phyloP scores from a whole-genome alignment of 2,329 filamentous ascomycete genomes.

The Diaporthe vexans region DNA sequence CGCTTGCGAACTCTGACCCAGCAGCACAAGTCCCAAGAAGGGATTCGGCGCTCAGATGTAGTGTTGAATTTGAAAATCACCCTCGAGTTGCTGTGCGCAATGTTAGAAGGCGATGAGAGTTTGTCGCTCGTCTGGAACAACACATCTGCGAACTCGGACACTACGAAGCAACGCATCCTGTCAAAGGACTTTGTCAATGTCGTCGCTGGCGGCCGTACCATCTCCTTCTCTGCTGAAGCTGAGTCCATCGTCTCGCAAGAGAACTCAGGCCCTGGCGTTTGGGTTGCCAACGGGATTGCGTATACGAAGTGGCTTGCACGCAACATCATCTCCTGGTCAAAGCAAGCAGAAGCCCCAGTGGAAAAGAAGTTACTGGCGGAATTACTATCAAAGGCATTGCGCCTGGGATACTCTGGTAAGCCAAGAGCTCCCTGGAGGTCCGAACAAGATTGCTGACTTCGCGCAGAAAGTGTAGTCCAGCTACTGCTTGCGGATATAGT shows the following conservation, averaged over 20 bases:
- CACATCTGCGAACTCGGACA: conserved; percentile 42
- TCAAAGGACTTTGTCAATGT: conserved; percentile 61
- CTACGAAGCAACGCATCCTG: conserved; percentile 51
- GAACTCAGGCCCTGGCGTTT: conserved; percentile 55
- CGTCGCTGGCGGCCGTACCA: conserved; percentile 63
- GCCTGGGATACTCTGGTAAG: conserved; percentile 80
- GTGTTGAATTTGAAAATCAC: conserved; percentile 59
- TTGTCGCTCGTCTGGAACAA: conserved; percentile 56
- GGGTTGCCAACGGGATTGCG: conserved; percentile 74
- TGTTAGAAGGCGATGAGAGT: conserved; percentile 57
- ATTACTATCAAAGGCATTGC: conserved; percentile 72
- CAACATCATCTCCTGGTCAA: conserved; percentile 68
- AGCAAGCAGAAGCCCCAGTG: conserved; percentile 46
- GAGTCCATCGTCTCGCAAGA: conserved; percentile 61
- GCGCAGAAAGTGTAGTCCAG: conserved; percentile 58
- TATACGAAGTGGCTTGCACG: conserved; percentile 81
- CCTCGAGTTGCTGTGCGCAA: conserved; percentile 58
- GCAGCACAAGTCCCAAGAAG: conserved; percentile 58
- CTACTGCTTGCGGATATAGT: conserved; percentile 53
- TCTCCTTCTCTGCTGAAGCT: conserved; percentile 69
- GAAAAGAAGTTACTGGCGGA: conserved; percentile 60
- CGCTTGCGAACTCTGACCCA: conserved; percentile 75
- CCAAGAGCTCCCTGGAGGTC: background rate
- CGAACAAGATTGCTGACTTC: background rate
- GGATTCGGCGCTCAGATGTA: conserved; percentile 57